These are phyloP conservation scores for Trametes meyenii DNA, from an alignment of 768 basidiomycete genomes.

Conservation along the genomic window DNA sequence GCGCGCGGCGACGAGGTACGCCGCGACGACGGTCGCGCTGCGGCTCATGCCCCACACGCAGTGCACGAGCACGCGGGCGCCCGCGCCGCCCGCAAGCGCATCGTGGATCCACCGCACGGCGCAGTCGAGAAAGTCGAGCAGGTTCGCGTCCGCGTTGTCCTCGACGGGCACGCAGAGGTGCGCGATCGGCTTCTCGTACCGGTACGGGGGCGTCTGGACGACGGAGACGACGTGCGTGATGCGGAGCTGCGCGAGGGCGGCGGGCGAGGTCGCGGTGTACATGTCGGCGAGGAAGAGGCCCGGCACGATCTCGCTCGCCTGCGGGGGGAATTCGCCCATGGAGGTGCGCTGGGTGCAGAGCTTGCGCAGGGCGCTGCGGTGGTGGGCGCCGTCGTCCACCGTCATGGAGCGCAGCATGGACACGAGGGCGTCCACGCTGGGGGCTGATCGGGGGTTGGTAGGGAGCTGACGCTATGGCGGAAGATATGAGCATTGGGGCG, in stretches of 20 bases:
- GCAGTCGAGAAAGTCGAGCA: conserved; percentile 45
- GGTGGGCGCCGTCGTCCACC: conserved; percentile 29
- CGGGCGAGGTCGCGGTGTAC: conserved; percentile 31
- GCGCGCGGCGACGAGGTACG: conserved; percentile 34
- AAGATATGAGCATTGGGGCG: not conserved
- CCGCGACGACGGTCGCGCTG: conserved; percentile 32
- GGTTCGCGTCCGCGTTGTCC: conserved; percentile 43
- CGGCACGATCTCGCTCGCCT: conserved; percentile 35
- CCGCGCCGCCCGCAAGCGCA: conserved; percentile 44
- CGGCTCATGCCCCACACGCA: conserved; percentile 37
- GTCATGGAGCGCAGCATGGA: conserved; percentile 27
- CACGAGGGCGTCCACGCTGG: conserved; percentile 16
- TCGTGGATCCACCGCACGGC: conserved; percentile 53
- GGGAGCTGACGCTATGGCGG: not conserved
- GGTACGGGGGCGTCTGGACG: conserved; percentile 37
- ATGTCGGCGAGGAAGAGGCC: conserved; percentile 34
- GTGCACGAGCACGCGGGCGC: conserved; percentile 33
- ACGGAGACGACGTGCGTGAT: conserved; percentile 36
- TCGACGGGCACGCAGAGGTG: conserved; percentile 53
- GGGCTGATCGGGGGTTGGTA: conserved; percentile 11
- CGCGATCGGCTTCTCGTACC: conserved; percentile 38
- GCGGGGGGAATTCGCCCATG: conserved; percentile 29
- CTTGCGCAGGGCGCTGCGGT: conserved; percentile 25
- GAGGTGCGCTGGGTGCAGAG: conserved; percentile 28
- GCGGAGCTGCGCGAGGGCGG: conserved; percentile 25